A percentile compares a stretch with the other conserved stretches of the same genome.
These are phyloP conservation scores for Picea sitchensis DNA, from an alignment of 75 land plant genomes.

Conservation along the genomic window DNA sequence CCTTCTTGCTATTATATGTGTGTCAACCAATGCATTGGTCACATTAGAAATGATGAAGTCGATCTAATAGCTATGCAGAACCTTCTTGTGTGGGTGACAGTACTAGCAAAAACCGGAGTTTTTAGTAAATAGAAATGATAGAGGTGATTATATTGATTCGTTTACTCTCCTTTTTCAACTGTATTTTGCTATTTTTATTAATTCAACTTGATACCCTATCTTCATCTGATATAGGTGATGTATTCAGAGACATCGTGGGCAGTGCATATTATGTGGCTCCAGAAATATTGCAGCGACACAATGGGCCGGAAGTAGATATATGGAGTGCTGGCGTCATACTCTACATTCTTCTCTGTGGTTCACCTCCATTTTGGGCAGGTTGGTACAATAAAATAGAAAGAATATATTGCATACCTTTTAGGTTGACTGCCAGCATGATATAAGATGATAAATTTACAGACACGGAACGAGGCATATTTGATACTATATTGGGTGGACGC, in stretches of 20 bases:
- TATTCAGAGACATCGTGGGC: slow-evolving; percentile 63
- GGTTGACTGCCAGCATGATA: neutral
- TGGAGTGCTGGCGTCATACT: slow-evolving; percentile 31
- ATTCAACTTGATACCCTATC: too few relatives aligned
- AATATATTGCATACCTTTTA: neutral
- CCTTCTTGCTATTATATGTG: too few relatives aligned
- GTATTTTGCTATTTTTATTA: too few relatives aligned
- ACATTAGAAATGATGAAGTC: too few relatives aligned
- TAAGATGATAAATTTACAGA: slow-evolving; percentile 21
- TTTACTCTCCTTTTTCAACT: too few relatives aligned
- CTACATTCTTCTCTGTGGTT: slow-evolving; percentile 24
- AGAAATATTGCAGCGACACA: slow-evolving; percentile 47
- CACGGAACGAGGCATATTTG: neutral
- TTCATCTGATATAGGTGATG: slow-evolving; percentile 35
- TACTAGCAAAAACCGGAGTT: too few relatives aligned
- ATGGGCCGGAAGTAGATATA: slow-evolving; percentile 70
- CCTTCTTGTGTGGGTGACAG: too few relatives aligned
- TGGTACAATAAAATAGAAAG: too few relatives aligned
- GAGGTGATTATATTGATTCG: too few relatives aligned
- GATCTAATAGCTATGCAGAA: too few relatives aligned
- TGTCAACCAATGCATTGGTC: too few relatives aligned
- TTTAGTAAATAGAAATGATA: too few relatives aligned
- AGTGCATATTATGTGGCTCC: slow-evolving; percentile 80
- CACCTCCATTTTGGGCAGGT: slow-evolving; percentile 37
- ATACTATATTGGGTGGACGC: neutral